Evolutionary conservation across 2,329 filamentous ascomycete genomes (phyloP), one percentile per base, ranked within the genome.

Genomic region (Cercospora sojina): DNA sequence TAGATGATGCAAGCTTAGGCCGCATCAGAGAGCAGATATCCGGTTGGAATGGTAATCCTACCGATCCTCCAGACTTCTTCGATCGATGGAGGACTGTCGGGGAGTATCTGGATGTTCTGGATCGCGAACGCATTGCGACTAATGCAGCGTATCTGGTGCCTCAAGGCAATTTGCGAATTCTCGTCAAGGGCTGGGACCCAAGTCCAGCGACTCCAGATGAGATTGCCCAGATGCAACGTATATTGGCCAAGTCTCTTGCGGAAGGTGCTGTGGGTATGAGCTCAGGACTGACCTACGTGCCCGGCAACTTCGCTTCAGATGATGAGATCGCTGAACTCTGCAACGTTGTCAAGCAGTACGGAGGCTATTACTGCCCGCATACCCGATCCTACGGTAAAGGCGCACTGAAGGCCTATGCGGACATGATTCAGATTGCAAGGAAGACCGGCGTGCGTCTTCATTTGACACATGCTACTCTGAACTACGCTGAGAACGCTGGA

Each of bases 381-480:
- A 74, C 72, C 29, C 66, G 73, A 10, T 71, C 68, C 0, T 74
- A 74, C 35, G 73, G 73, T 6, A 74, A 73, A 62, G 73, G 70
- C 20, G 73, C 73, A 0, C 65, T 75, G 2, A 67, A 71, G 55
- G 72, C 73, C 1, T 75, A 75, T 38, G 55, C 43, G 1, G 73
- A 75, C 47, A 74, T 74, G 73, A 71, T 75, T 25, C 69, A 67
- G 3, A 60, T 75, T n/a, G 73, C 72, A 7, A 69, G 67, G 41
- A 64, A 71, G 62, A 74, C 72, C 2, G 73, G 73, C 7, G 73
- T 75, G 8, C 61, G 73, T 23, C 64, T 75, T 18, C 73, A 75
- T 59, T 59, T 75, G 9, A 74, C 73, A 18, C 73, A 75, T 64
- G 73, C 73, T 6, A 75, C 73, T 12, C 69, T 75, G 62, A 75